These are phyloP conservation scores for Geopyxis carbonaria DNA, from an alignment of 495 filamentous ascomycete genomes.

Conservation along the genomic window DNA sequence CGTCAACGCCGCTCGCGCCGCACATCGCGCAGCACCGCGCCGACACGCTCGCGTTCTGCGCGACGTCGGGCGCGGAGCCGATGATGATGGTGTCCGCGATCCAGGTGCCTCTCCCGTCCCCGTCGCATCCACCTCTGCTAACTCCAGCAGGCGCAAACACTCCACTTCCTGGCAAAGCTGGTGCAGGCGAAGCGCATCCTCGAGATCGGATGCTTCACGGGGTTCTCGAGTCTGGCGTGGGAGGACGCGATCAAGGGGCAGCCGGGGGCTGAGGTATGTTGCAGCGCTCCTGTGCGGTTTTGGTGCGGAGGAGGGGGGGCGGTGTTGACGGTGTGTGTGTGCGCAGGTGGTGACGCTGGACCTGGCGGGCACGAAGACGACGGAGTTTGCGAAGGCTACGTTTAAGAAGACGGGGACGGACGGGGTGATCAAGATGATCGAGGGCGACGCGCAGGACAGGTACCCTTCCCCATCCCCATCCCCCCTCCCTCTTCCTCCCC, in stretches of 20 bases:
- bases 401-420: neutral
- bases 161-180: conserved; percentile 16
- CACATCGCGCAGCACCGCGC: conserved; percentile 14
- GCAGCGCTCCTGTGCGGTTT: neutral
- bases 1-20: conserved; percentile 18
- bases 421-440: neutral
- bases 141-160: conserved; percentile 16
- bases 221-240: conserved; percentile 28
- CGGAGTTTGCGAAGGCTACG: conserved; percentile 1
- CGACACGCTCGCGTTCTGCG: conserved; percentile 11
- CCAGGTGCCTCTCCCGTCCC: conserved; percentile 8
- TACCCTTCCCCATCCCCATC: conserved; percentile 5
- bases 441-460: neutral
- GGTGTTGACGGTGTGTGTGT: neutral
- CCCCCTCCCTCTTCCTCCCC: conserved; percentile 12
- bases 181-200: conserved; percentile 12
- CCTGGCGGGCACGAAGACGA: conserved; percentile 16
- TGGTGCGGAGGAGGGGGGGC: too few relatives aligned
- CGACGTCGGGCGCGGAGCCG: neutral
- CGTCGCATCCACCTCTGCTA: conserved; percentile 1
- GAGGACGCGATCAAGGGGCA: conserved; percentile 20
- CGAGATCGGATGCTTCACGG: conserved; percentile 27
- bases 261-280: conserved; percentile 13
- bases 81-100: conserved; percentile 18
- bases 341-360: conserved; percentile 21